A percentile compares a stretch with the other conserved stretches of the same genome.
Evolutionary conservation across 2,329 filamentous ascomycete genomes (phyloP).

Genomic region (Botrytis medusae): DNA sequence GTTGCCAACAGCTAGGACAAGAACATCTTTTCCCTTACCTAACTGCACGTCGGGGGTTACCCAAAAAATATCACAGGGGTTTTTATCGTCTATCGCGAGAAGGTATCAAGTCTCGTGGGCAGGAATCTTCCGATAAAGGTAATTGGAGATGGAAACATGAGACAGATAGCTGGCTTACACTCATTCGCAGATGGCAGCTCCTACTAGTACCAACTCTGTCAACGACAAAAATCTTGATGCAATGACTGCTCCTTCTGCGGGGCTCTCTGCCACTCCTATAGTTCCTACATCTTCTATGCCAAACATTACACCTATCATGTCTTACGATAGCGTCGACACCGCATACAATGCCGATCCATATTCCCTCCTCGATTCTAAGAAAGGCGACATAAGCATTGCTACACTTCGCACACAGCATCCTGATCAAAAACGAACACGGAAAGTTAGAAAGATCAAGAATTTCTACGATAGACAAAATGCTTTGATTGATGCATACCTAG

Average conservation of each 20-base stretch:
- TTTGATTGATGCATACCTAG: constrained; percentile 53
- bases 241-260: not conserved
- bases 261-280: not conserved
- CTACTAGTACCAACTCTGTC: not conserved
- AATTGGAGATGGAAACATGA: not conserved
- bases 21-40: not conserved
- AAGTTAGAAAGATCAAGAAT: constrained; percentile 45
- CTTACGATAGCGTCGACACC: not conserved
- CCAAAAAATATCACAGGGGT: not conserved
- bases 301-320: constrained; percentile 1
- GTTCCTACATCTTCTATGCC: not conserved
- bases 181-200: constrained; percentile 3
- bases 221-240: not conserved
- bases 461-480: constrained; percentile 51
- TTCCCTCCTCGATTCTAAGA: constrained; percentile 37
- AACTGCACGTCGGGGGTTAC: not conserved
- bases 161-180: not conserved
- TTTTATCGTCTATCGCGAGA: not conserved
- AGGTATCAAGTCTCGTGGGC: not conserved
- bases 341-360: constrained; percentile 39
- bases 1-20: not conserved
- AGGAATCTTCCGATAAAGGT: not conserved
- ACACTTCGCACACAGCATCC: constrained; percentile 52
- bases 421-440: constrained; percentile 39
- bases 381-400: constrained; percentile 41